These are phyloP conservation scores for Pythium graminicola DNA, from an alignment of 352 stramenopile species.

Conservation along the genomic window DNA sequence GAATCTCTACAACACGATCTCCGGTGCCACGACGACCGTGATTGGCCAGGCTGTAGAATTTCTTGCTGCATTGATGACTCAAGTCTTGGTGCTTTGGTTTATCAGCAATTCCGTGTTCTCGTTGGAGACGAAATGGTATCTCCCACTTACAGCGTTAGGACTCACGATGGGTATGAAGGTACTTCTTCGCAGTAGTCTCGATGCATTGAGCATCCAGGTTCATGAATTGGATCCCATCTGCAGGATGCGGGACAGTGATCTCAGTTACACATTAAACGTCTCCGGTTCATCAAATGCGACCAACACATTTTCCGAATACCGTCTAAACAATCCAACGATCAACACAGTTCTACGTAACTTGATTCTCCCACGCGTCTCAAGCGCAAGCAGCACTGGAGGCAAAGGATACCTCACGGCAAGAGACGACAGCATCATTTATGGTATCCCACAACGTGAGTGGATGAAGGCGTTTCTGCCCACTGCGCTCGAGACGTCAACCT, in stretches of 20 bases:
- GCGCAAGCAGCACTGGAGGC: neutral
- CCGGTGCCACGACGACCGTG: slow-evolving; percentile 2
- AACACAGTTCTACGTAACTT: slow-evolving; percentile 16
- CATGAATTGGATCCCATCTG: neutral
- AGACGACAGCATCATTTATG: slow-evolving; percentile 7
- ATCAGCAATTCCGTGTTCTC: neutral
- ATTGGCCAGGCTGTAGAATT: slow-evolving; percentile 1
- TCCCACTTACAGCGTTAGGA: neutral
- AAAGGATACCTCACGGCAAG: neutral
- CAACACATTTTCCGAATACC: neutral
- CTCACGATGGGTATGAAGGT: neutral
- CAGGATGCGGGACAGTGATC: slow-evolving; percentile 1
- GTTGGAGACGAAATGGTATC: neutral
- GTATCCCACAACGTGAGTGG: slow-evolving; percentile 10
- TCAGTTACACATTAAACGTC: neutral
- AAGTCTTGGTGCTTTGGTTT: slow-evolving; percentile 5
- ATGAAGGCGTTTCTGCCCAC: slow-evolving; percentile 5
- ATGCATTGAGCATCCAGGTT: slow-evolving; percentile 14
- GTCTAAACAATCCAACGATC: neutral
- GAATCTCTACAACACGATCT: slow-evolving; percentile 8
- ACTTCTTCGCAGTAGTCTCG: slow-evolving; percentile 8
- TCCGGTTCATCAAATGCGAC: slow-evolving; percentile 10
- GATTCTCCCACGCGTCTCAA: slow-evolving; percentile 3
- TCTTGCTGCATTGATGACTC: neutral
- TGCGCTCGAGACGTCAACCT: neutral